Evolutionary conservation across 192 early-diverging fungal genomes (phyloP), one percentile per base, ranked within the genome.

Genomic region (Dispira simplex): DNA sequence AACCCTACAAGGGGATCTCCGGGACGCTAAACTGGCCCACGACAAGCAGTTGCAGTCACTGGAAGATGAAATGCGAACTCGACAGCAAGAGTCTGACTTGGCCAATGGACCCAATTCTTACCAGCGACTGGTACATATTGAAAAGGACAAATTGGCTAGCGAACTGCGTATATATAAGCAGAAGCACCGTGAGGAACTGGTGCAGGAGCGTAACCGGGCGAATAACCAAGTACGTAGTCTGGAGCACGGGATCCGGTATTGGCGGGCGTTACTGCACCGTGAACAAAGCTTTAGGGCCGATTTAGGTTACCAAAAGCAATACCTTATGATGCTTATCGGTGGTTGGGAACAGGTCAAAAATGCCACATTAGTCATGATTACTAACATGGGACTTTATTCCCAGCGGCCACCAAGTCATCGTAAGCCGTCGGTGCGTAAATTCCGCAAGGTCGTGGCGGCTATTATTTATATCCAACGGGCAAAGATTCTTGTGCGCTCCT

Each of bases 301-400:
- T 45, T 62, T 67, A 3, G 66, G 66, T 3, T 65, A 65, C 51
- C 65, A 65, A 27, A 65, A 65, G 52, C 56, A 65, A 54, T 65
- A 65, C 65, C 52, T 65, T 14, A 44, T 65, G 65, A 60, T 65
- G 65, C 51, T 65, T 5, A 65, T 65, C 26, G 65, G 65, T 39
- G 65, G 65, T 18, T 62, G 59, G 59, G 59, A 62, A 21, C 59
- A 62, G 28, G 59, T 62, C 44, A 32, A 62, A 16, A 32, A 39
- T 44, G 59, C 59, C 59, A 62, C 59, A 11, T 45, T 62, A 8
- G 59, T 62, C 13, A 6, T 62, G 43, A 62, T 62, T 25, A 44
- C 28, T 21, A 62, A 62, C 23, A 62, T 62, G 59, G 59, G 59
- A 6, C 59, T 62, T 16, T 62, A 44, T 20, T 13, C 59, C 16